A percentile compares a stretch with the other conserved stretches of the same genome.
These are phyloP conservation scores for Draba incana DNA, from an alignment of 345 rosid species.

Conservation along the genomic window DNA sequence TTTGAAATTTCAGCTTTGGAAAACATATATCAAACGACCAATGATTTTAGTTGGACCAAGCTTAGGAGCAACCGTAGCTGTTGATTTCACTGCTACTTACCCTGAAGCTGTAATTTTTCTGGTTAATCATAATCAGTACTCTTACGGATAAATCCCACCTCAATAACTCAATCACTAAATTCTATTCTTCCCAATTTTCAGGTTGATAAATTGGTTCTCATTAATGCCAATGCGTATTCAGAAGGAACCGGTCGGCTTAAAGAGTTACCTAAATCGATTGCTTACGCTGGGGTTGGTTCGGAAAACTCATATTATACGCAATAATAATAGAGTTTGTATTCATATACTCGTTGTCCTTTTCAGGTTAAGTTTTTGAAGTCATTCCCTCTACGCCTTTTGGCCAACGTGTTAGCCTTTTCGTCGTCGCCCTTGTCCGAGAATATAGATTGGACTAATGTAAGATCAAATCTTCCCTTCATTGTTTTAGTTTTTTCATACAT, in stretches of 20 bases:
- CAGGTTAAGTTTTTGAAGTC: slow-evolving; percentile 73
- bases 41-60: slow-evolving; percentile 92
- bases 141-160: not conserved
- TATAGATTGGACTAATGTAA: slow-evolving; percentile 81
- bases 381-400: slow-evolving; percentile 68
- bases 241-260: slow-evolving; percentile 76
- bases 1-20: slow-evolving; percentile 62
- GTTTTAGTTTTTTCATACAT: not conserved
- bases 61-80: slow-evolving; percentile 83
- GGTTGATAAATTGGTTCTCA: slow-evolving; percentile 78
- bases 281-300: slow-evolving; percentile 79
- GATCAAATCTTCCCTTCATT: slow-evolving; percentile 16
- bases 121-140: slow-evolving; percentile 3
- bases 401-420: slow-evolving; percentile 63
- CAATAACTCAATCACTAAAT: not conserved
- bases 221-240: slow-evolving; percentile 80
- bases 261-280: slow-evolving; percentile 58
- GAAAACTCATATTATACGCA: not conserved
- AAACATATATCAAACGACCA: slow-evolving; percentile 75
- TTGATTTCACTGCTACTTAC: slow-evolving; percentile 73
- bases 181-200: slow-evolving; percentile 19
- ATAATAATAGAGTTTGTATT: not conserved
- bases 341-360: not conserved
- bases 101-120: slow-evolving; percentile 70
- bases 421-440: slow-evolving; percentile 54